Conservation (phyloP, 179 eudicot species). For the Spinacia oleracea region DNA sequence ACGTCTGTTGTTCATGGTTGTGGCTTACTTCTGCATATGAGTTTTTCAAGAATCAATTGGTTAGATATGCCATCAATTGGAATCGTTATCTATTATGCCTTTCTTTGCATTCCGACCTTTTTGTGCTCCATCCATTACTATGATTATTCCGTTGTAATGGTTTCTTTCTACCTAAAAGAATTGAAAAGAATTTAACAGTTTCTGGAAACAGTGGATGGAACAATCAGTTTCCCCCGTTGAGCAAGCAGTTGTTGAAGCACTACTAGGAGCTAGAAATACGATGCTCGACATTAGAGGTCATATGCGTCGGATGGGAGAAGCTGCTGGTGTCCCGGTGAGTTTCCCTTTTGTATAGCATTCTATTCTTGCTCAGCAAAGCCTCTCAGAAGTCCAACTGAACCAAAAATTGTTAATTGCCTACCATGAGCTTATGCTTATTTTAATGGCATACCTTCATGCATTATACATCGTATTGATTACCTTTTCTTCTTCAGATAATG, state of each 20-base stretch:
- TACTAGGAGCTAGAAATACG: constrained; percentile 72
- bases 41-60: background rate
- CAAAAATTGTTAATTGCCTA: background rate
- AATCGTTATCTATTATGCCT: background rate
- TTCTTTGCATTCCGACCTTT: background rate
- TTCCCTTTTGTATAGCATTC: background rate
- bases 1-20: background rate
- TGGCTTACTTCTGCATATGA: background rate
- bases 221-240: constrained; percentile 52
- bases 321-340: constrained; percentile 86
- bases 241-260: constrained; percentile 59
- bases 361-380: background rate
- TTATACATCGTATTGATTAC: background rate
- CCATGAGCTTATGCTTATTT: background rate
- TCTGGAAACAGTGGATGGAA: constrained; percentile 67
- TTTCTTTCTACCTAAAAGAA: background rate
- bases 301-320: constrained; percentile 92
- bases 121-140: no score
- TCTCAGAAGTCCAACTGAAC: background rate
- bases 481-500: background rate
- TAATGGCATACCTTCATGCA: background rate
- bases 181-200: constrained; percentile 7
- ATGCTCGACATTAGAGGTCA: constrained; percentile 79
- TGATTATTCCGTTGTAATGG: background rate
- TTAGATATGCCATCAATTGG: background rate